These are phyloP conservation scores for Fusarium beomiforme DNA, from an alignment of 2,329 filamentous ascomycete genomes.

Conservation along the genomic window DNA sequence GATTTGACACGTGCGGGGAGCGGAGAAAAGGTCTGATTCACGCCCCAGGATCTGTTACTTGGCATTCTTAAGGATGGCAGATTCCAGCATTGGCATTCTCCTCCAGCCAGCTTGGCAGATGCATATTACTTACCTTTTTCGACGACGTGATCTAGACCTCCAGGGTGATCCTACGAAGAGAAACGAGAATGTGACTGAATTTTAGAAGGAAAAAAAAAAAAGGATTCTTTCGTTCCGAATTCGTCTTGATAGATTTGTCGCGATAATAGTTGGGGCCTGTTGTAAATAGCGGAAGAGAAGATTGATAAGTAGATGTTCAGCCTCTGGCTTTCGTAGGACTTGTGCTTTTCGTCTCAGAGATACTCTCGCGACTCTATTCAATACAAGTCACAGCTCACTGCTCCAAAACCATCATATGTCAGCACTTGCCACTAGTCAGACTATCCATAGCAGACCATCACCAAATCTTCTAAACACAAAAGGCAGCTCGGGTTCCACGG, in stretches of 20 bases:
- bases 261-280: too few relatives aligned
- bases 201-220: not conserved
- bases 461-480: too few relatives aligned
- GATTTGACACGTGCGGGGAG: not conserved
- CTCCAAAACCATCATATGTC: fast-evolving
- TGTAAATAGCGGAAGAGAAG: not conserved
- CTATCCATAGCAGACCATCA: not conserved
- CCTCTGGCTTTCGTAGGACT: fast-evolving
- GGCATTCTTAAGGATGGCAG: not conserved
- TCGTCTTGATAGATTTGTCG: not conserved
- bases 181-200: not conserved
- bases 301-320: not conserved
- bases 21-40: not conserved
- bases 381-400: fast-evolving
- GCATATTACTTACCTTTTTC: not conserved
- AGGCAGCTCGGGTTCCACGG: not conserved
- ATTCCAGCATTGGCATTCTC: not conserved
- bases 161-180: not conserved
- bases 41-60: not conserved
- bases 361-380: too few relatives aligned
- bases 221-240: not conserved
- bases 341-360: fast-evolving
- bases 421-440: not conserved
- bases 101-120: not conserved
- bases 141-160: not conserved